Percentiles rank a stretch among this genome's conserved stretches.
Conservation (phyloP, 2,329 filamentous ascomycete species). For the Cordyceps tenuipes region DNA sequence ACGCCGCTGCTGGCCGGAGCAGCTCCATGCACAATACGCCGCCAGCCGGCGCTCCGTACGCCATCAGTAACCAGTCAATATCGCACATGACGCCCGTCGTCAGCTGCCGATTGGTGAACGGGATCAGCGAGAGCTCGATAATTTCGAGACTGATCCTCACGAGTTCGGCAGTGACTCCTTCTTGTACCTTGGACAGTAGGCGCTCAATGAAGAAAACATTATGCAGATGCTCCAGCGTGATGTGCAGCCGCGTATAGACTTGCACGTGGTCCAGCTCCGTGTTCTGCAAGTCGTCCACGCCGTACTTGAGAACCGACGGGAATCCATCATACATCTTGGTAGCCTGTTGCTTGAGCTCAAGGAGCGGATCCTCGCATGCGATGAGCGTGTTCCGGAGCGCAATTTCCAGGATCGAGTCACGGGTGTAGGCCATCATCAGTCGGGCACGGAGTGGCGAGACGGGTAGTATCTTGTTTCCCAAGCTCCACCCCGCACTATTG, state of each 20-base stretch:
- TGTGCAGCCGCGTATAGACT: conserved; percentile 35
- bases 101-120: conserved; percentile 39
- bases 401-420: conserved; percentile 23
- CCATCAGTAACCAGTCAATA: conserved; percentile 42
- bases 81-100: conserved; percentile 30
- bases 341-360: conserved; percentile 38
- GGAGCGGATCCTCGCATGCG: conserved; percentile 34
- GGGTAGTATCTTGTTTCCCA: conserved; percentile 21
- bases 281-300: conserved; percentile 42
- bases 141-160: conserved; percentile 38
- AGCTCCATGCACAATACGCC: conserved; percentile 42
- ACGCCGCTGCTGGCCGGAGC: conserved; percentile 25
- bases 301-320: conserved; percentile 39
- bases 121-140: conserved; percentile 33
- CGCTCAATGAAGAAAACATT: conserved; percentile 51
- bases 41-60: conserved; percentile 37
- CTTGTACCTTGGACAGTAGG: conserved; percentile 37
- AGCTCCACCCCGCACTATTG: conserved; percentile 32
- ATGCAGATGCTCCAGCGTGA: conserved; percentile 41
- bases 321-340: conserved; percentile 34
- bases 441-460: conserved; percentile 23
- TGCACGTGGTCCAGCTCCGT: conserved; percentile 31
- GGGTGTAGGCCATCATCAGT: conserved; percentile 17
- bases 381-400: conserved; percentile 20
- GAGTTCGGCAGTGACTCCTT: conserved; percentile 28